Percentiles rank a stretch among this genome's conserved stretches.
Conservation (phyloP, 768 basidiomycete species). For the Collybia mongolica region DNA sequence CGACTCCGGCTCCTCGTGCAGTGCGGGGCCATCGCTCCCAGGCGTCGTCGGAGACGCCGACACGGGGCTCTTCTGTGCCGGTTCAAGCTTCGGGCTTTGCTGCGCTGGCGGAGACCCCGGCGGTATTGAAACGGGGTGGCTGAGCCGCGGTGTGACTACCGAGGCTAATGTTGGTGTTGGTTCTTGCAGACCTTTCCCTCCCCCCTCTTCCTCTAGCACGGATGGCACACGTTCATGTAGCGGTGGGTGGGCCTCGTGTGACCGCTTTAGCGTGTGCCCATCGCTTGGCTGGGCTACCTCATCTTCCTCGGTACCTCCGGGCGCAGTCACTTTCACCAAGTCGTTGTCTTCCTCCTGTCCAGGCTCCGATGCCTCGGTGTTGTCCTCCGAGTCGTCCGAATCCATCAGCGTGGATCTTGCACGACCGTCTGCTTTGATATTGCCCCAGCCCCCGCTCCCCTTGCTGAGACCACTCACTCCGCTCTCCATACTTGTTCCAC, state of each 20-base stretch:
- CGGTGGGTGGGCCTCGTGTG: background rate
- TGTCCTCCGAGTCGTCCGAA: background rate
- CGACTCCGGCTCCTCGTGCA: conserved; percentile 22
- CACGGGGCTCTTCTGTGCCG: background rate
- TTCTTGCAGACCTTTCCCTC: no score
- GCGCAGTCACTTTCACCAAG: no score
- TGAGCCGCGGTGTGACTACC: no score
- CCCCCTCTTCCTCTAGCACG: no score
- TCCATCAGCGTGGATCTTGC: background rate
- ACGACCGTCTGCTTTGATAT: background rate
- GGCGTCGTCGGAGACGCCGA: no score
- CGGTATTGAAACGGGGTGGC: background rate
- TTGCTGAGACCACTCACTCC: background rate
- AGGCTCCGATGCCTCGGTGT: background rate
- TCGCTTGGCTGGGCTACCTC: no score
- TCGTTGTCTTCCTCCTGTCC: background rate
- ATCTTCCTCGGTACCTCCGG: background rate
- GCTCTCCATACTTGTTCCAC: conserved; percentile 6
- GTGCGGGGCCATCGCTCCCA: background rate
- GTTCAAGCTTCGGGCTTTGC: background rate
- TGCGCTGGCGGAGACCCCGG: background rate
- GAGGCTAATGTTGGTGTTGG: background rate
- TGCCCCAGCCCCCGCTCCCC: background rate
- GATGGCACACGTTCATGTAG: conserved; percentile 3
- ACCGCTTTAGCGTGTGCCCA: background rate